A percentile compares a stretch with the other conserved stretches of the same genome.
Evolutionary conservation across 768 basidiomycete genomes (phyloP).

Genomic region (Rubroboletus pulcherrimus): DNA sequence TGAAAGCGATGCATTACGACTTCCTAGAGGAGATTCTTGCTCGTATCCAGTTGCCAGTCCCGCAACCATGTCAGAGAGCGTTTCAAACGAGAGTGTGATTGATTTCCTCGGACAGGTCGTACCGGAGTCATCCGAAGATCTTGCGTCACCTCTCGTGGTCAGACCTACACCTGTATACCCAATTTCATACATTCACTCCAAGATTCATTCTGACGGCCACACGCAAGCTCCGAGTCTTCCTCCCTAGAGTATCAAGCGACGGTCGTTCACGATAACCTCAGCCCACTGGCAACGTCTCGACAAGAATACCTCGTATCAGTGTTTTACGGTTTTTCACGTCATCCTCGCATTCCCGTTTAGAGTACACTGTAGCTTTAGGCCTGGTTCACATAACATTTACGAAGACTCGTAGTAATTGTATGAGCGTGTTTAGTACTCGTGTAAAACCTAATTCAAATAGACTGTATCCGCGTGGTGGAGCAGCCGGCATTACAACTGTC

Average conservation of each 20-base stretch:
- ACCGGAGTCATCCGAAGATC: constrained; percentile 8
- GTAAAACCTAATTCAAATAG: constrained; percentile 1
- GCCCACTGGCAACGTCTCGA: background rate
- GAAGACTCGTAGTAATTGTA: constrained; percentile 1
- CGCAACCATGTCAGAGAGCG: background rate
- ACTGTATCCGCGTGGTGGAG: background rate
- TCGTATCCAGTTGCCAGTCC: constrained; percentile 6
- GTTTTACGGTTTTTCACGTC: constrained; percentile 4
- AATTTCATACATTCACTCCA: constrained; percentile 20
- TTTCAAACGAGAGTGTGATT: background rate
- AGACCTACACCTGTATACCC: constrained; percentile 31
- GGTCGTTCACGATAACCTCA: background rate
- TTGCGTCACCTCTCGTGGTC: constrained; percentile 21
- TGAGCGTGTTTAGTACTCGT: background rate
- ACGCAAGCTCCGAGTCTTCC: background rate
- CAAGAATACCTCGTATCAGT: constrained; percentile 1
- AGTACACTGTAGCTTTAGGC: constrained; percentile 12
- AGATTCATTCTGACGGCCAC: constrained; percentile 4
- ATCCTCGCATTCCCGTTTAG: constrained; percentile 9
- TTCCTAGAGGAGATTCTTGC: constrained; percentile 10
- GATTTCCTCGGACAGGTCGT: background rate
- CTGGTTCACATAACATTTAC: background rate
- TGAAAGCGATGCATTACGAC: constrained; percentile 9
- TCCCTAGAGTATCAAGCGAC: constrained; percentile 2
- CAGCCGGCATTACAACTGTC: background rate